These are phyloP conservation scores for Sporothrix euskadiensis DNA, from an alignment of 2,329 filamentous ascomycete genomes.

Conservation along the genomic window DNA sequence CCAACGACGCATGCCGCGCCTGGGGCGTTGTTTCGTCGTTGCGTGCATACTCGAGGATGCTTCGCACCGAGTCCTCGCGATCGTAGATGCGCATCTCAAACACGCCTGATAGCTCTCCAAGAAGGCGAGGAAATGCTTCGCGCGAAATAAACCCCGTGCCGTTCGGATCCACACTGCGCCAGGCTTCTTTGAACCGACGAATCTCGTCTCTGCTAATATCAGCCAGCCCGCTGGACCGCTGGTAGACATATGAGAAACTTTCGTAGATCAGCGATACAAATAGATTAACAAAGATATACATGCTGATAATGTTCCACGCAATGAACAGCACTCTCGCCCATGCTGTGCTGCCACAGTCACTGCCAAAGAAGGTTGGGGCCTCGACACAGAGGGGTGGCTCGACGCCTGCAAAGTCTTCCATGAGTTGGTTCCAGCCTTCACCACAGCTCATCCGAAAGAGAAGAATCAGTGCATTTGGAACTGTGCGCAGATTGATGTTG, in stretches of 20 bases:
- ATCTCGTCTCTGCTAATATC: constrained; percentile 92
- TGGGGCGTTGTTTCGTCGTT: constrained; percentile 49
- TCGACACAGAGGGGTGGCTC: constrained; percentile 78
- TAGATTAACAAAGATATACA: constrained; percentile 99
- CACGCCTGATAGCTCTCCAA: constrained; percentile 89
- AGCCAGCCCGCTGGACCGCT: constrained; percentile 88
- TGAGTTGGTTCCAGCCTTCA: constrained; percentile 94
- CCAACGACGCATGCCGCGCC: constrained; percentile 55
- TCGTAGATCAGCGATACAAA: constrained; percentile 99
- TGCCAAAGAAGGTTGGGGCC: constrained; percentile 71
- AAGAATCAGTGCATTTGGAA: constrained; percentile 89
- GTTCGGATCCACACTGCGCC: constrained; percentile 90
- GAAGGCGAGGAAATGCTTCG: constrained; percentile 80
- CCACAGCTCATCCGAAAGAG: constrained; percentile 91
- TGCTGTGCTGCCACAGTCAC: constrained; percentile 86
- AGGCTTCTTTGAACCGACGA: constrained; percentile 95
- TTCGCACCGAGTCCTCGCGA: constrained; percentile 81
- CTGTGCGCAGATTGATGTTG: constrained; percentile 89
- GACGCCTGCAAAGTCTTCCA: constrained; percentile 90
- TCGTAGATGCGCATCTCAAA: constrained; percentile 98
- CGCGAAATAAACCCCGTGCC: constrained; percentile 90
- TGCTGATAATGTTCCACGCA: constrained; percentile 98
- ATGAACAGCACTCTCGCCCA: constrained; percentile 93
- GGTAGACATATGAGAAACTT: constrained; percentile 99
- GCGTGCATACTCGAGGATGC: constrained; percentile 81